phyloP scores from a whole-genome alignment of 352 stramenopile species.

The Pythium phragmitis region DNA sequence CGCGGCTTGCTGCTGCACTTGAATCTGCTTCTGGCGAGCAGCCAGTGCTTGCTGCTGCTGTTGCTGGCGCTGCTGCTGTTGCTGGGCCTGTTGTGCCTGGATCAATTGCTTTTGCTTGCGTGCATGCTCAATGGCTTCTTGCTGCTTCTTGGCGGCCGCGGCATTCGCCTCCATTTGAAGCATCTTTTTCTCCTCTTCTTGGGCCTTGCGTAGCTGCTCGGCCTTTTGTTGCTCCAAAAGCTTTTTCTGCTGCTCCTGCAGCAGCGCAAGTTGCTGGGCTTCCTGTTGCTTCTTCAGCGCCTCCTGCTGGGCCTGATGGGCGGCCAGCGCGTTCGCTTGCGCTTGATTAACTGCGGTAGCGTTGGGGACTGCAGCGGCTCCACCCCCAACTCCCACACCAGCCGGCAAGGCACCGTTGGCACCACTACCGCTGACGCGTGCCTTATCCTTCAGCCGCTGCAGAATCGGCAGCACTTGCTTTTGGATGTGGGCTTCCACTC shows the following conservation, averaged over 20 bases:
- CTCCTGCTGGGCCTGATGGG: slow-evolving; percentile 38
- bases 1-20: slow-evolving; percentile 36
- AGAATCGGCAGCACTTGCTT: slow-evolving; percentile 83
- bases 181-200: slow-evolving; percentile 71
- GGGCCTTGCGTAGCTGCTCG: slow-evolving; percentile 58
- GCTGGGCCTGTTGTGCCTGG: slow-evolving; percentile 45
- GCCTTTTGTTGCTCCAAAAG: slow-evolving; percentile 63
- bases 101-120: slow-evolving; percentile 66
- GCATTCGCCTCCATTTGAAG: slow-evolving; percentile 57
- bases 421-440: slow-evolving; percentile 27
- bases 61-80: slow-evolving; percentile 29
- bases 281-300: slow-evolving; percentile 71
- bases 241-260: slow-evolving; percentile 74
- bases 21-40: slow-evolving; percentile 38
- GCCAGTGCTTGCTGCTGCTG: slow-evolving; percentile 22
- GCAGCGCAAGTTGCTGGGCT: slow-evolving; percentile 44
- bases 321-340: slow-evolving; percentile 16
- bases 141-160: slow-evolving; percentile 52
- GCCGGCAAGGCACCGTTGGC: not conserved
- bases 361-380: slow-evolving; percentile 30
- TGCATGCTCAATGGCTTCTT: slow-evolving; percentile 58
- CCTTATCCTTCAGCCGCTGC: slow-evolving; percentile 74
- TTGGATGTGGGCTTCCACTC: slow-evolving; percentile 80
- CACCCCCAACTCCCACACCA: slow-evolving; percentile 9
- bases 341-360: slow-evolving; percentile 27